Evolutionary conservation across 306 rosid species (phyloP).

Genomic region (Dryas octopetala): DNA sequence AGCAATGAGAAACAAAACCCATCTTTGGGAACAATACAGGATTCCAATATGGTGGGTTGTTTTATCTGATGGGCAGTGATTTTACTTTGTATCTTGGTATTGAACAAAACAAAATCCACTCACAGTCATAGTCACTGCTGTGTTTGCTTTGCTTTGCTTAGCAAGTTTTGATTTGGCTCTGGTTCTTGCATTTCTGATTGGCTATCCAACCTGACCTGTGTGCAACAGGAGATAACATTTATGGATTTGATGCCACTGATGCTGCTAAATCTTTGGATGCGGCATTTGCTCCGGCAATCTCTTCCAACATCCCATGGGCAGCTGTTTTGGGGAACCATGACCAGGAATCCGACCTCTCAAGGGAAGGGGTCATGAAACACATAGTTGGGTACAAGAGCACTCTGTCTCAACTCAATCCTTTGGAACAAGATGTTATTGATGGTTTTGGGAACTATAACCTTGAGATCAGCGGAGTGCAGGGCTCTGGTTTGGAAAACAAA

Average conservation of each 20-base stretch:
- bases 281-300: conserved; percentile 88
- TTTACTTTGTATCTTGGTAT: background rate
- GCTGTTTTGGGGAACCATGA: conserved; percentile 97
- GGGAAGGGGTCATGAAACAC: conserved; percentile 88
- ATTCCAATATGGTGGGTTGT: background rate
- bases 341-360: conserved; percentile 78
- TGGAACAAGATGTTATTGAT: conserved; percentile 48
- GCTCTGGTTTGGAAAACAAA: conserved; percentile 69
- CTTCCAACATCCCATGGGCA: conserved; percentile 83
- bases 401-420: conserved; percentile 67
- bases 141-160: background rate
- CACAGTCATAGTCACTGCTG: background rate
- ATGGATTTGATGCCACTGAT: conserved; percentile 55
- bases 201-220: background rate
- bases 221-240: conserved; percentile 79
- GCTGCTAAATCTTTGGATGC: conserved; percentile 72
- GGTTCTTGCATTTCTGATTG: background rate
- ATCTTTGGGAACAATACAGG: background rate
- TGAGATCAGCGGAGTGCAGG: conserved; percentile 67
- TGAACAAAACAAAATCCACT: no score
- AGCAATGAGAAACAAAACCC: background rate
- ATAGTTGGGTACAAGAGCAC: conserved; percentile 74
- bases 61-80: background rate
- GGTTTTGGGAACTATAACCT: conserved; percentile 95
- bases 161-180: background rate